Conservation (phyloP, 495 filamentous ascomycete species). For the Penicillium paradoxum region DNA sequence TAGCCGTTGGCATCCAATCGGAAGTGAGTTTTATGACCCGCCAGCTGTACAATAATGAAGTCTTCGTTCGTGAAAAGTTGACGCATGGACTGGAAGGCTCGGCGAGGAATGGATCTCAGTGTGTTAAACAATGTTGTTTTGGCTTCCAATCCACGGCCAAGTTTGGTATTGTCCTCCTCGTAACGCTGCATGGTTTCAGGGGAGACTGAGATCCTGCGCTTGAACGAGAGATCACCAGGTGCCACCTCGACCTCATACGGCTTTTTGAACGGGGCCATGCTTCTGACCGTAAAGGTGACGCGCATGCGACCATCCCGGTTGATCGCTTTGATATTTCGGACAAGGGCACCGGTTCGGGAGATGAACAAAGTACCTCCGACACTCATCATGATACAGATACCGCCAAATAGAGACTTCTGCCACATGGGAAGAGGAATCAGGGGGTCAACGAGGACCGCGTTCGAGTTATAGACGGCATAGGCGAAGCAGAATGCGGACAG, state of each 20-base stretch:
- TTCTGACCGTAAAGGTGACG: conserved; percentile 36
- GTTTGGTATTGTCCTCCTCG: conserved; percentile 15
- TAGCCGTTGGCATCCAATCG: conserved; percentile 39
- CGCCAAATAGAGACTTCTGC: conserved; percentile 36
- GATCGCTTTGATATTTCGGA: conserved; percentile 35
- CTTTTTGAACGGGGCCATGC: conserved; percentile 39
- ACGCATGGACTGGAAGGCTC: conserved; percentile 34
- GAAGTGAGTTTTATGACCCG: conserved; percentile 36
- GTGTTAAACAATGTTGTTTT: conserved; percentile 30
- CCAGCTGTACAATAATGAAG: conserved; percentile 41
- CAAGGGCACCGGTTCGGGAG: conserved; percentile 29
- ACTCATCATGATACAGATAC: conserved; percentile 42
- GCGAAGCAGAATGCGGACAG: conserved; percentile 53
- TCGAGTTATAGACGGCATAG: conserved; percentile 53
- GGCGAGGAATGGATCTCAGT: conserved; percentile 31
- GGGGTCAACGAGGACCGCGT: conserved; percentile 35
- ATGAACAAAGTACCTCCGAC: conserved; percentile 40
- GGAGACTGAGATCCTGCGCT: conserved; percentile 28
- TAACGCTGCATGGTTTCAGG: conserved; percentile 21
- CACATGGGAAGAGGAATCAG: conserved; percentile 31
- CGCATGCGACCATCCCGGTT: conserved; percentile 25
- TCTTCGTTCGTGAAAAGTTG: conserved; percentile 44
- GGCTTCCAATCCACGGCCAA: conserved; percentile 11
- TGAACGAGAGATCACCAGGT: conserved; percentile 6
- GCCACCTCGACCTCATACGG: conserved; percentile 34